Evolutionary conservation across 1,139 yeast species (phyloP), one percentile per base, ranked within the genome.

Genomic region (Sugiyamaella japonica): DNA sequence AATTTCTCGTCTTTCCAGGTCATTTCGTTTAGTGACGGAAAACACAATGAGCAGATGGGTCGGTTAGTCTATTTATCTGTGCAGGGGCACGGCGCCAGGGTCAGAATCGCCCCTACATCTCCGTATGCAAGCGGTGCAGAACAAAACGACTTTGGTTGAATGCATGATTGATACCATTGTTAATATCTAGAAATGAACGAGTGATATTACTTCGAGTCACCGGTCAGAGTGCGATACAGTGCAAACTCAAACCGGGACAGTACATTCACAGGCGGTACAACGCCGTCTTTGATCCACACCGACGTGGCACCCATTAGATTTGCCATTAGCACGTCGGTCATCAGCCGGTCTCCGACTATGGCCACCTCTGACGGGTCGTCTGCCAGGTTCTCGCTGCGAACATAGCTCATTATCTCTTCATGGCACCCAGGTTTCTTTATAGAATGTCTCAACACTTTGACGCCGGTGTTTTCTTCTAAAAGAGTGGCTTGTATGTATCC

Each of bases 311-410:
- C 96, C 96, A 91, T 89, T 77, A 85, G 77, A 64, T 91, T 91
- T 16, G 97, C 97, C 97, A 93, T 88, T 53, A 91, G 73, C 57
- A 93, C 81, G 69, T 93, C 99, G 0, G 99, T 93, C 71, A 90
- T 83, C 39, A 93, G 76, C 38, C 99, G 73, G 64, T 93, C 99
- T 0, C 99, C 99, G 16, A 93, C 81, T 3, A 93, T 85, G 0
- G 90, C 89, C 20, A 93, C 83, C 62, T 91, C 88, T 15, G 76
- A 68, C 0, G 95, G 81, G 7, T 74, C 68, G 1, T 71, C 60
- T 1, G 77, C 76, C 15, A 65, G 54, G 2, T 62, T 62, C 6
- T 59, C 56, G 1, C 56, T 46, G 17, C 52, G 66, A 65, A 89
- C 85, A 63, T 85, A 81, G 0, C 76, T 77, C 70, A 83, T 69